Conservation (phyloP, 768 basidiomycete genomes). For the Termitomyces bulborhizus region DNA sequence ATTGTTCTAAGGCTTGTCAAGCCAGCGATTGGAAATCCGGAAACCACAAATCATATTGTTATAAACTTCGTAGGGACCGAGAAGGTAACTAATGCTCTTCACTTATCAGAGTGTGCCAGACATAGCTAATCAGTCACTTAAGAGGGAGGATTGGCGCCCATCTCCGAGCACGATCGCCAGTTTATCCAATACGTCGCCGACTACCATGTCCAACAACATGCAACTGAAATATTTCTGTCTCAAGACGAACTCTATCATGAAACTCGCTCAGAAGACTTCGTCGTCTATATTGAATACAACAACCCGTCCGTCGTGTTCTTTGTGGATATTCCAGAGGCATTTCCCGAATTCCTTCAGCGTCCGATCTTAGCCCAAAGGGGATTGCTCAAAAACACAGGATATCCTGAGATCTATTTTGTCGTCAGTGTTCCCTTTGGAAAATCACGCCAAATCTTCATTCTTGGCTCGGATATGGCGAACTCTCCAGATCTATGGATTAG, state of each 20-base stretch:
- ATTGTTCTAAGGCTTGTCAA: conserved; percentile 6
- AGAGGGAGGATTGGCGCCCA: neutral
- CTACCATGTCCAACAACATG: neutral
- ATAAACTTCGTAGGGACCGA: neutral
- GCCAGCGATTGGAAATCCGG: conserved; percentile 1
- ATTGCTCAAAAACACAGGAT: conserved; percentile 1
- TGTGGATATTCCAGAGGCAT: conserved; percentile 1
- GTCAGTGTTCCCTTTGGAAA: conserved; percentile 2
- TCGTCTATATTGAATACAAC: conserved; percentile 2
- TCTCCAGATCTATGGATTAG: conserved; percentile 1
- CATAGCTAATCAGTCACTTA: neutral
- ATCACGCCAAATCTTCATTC: conserved; percentile 1
- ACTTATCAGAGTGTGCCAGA: neutral
- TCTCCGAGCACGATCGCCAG: conserved; percentile 2
- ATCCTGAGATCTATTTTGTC: neutral
- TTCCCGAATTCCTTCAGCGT: neutral
- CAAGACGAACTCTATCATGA: neutral
- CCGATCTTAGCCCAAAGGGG: neutral
- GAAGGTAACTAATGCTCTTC: neutral
- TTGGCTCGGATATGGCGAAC: conserved; percentile 2
- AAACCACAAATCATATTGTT: neutral
- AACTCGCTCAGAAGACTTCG: neutral
- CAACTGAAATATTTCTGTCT: neutral
- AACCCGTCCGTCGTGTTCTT: neutral
- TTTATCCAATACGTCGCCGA: conserved; percentile 2